Percentiles rank a stretch among this genome's conserved stretches.
Conservation (phyloP, 1,139 yeast genomes). For the Candida neerlandica region DNA sequence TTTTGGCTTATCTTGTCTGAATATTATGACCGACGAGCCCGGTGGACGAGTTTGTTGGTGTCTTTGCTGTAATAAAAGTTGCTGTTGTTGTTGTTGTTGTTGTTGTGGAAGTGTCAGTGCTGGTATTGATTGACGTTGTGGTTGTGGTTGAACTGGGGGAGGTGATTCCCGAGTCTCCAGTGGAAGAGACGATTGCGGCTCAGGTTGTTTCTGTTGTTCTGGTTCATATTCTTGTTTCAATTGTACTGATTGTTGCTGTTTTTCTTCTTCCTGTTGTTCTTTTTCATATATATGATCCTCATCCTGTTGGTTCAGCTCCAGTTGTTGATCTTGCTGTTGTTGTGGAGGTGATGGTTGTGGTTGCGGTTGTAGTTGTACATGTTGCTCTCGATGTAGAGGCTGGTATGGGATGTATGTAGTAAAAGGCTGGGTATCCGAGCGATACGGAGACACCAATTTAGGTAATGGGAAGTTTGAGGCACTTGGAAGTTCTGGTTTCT, state of each 20-base stretch:
- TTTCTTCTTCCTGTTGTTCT: background rate
- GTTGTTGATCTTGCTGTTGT: background rate
- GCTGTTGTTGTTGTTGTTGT: constrained; percentile 3
- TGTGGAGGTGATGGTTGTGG: background rate
- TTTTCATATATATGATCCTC: background rate
- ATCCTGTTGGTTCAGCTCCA: background rate
- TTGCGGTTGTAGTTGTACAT: background rate
- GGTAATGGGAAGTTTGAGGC: background rate
- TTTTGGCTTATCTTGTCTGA: constrained; percentile 6
- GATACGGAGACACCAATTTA: background rate
- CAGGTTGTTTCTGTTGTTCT: background rate
- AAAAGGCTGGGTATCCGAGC: background rate
- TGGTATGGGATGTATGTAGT: constrained; percentile 1
- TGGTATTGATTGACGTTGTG: background rate
- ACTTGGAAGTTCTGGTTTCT: constrained; percentile 1
- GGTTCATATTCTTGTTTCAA: background rate
- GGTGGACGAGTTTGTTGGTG: background rate
- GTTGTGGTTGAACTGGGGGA: too few species aligned
- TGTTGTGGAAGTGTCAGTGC: background rate
- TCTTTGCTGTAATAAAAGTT: background rate
- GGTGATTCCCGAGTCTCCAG: too few species aligned
- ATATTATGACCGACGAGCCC: constrained; percentile 2
- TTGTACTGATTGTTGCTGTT: background rate
- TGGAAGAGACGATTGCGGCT: background rate
- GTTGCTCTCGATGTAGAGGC: background rate